phyloP scores from a whole-genome alignment of 108 stramenopile species.

The Nannochloropsis oceanica region DNA sequence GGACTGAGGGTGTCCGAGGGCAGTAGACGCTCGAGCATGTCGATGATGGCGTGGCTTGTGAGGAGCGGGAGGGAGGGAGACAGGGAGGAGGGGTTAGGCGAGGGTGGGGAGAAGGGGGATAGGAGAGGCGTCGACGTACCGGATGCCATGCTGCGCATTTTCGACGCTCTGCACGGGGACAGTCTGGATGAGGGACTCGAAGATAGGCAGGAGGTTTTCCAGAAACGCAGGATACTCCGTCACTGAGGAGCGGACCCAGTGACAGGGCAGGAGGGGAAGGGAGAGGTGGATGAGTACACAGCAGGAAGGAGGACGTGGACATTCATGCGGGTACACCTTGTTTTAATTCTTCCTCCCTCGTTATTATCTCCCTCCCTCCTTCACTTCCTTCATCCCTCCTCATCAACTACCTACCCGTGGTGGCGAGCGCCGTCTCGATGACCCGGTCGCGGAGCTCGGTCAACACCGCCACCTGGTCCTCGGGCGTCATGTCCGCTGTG shows the following conservation, averaged over 20 bases:
- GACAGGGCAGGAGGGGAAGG: too few relatives aligned
- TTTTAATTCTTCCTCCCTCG: too few relatives aligned
- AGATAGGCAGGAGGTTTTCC: neutral
- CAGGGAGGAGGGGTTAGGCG: neutral
- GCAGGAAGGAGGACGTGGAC: too few relatives aligned
- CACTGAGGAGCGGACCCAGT: neutral
- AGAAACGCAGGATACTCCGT: neutral
- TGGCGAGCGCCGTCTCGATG: neutral
- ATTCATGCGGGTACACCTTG: too few relatives aligned
- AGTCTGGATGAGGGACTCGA: neutral
- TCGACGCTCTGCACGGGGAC: neutral
- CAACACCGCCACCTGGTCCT: neutral
- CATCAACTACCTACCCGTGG: neutral
- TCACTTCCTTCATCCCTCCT: neutral
- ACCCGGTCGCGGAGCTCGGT: neutral
- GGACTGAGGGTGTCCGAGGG: constrained; percentile 52
- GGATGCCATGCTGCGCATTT: constrained; percentile 3
- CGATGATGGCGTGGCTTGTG: constrained; percentile 41
- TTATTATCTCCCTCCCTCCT: neutral
- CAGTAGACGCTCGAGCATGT: constrained; percentile 50
- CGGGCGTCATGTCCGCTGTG: neutral
- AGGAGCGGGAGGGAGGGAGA: neutral
- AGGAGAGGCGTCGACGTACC: neutral
- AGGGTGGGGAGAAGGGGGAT: neutral
- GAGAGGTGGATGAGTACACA: too few relatives aligned